A percentile compares a stretch with the other conserved stretches of the same genome.
Evolutionary conservation across 148 eudicot species (phyloP).

Genomic region (Persicaria tinctoria): DNA sequence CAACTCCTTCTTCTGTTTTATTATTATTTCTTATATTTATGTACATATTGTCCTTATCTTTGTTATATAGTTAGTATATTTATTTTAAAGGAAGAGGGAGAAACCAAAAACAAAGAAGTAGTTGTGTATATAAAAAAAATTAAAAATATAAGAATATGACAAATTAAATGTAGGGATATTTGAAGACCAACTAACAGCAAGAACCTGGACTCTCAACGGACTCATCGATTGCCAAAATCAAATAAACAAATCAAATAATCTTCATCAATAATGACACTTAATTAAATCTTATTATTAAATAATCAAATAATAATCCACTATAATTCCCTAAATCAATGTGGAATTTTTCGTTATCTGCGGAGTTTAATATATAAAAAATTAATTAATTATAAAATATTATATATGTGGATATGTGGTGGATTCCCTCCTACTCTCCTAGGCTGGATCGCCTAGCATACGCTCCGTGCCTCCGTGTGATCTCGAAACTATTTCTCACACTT

Average conservation of each 20-base stretch:
- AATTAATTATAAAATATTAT: background rate
- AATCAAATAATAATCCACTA: background rate
- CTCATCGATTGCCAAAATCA: background rate
- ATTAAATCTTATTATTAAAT: background rate
- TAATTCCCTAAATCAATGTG: background rate
- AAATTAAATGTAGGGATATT: slow-evolving; percentile 21
- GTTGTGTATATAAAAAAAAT: too few species aligned
- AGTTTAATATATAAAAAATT: background rate
- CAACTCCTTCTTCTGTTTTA: background rate
- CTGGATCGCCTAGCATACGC: too few species aligned
- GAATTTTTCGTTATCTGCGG: slow-evolving; percentile 6
- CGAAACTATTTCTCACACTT: too few species aligned
- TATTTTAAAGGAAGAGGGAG: too few species aligned
- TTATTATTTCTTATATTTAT: background rate
- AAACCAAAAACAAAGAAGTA: too few species aligned
- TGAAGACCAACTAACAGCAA: slow-evolving; percentile 28
- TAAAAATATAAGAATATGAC: background rate
- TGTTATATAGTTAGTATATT: too few species aligned
- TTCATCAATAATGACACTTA: background rate
- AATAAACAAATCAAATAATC: background rate
- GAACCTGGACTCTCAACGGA: slow-evolving; percentile 15
- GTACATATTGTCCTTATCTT: background rate
- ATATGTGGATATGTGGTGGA: too few species aligned
- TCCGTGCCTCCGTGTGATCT: too few species aligned
- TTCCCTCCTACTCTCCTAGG: too few species aligned